These are phyloP conservation scores for Backusella macrospora DNA, from an alignment of 192 early-diverging fungal species.

Conservation along the genomic window DNA sequence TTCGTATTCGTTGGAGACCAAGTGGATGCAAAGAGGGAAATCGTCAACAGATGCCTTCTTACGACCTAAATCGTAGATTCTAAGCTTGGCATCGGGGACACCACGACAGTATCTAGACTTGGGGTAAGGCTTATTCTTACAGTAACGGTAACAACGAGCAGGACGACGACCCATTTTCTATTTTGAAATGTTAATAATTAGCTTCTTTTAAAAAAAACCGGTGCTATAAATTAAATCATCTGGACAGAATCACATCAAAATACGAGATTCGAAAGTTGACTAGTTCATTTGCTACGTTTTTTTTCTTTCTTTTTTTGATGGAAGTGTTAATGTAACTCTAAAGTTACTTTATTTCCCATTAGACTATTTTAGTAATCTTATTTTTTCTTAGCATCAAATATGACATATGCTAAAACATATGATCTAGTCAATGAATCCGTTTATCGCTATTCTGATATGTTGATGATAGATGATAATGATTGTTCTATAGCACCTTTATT, in stretches of 20 bases:
- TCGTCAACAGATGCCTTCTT: conserved; percentile 98
- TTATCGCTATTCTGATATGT: not conserved
- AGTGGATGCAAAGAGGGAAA: conserved; percentile 94
- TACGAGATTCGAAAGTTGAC: not conserved
- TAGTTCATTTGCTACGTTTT: not conserved
- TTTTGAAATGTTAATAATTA: not conserved
- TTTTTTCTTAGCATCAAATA: not conserved
- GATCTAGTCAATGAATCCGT: not conserved
- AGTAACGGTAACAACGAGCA: conserved; percentile 98
- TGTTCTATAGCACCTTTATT: not conserved
- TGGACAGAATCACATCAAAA: not conserved
- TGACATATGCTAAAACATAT: not conserved
- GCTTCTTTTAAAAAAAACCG: not conserved
- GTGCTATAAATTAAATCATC: not conserved
- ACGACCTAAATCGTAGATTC: conserved; percentile 95
- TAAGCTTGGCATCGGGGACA: conserved; percentile 99
- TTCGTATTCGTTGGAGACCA: conserved; percentile 97
- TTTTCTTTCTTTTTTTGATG: too few species aligned
- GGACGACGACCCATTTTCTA: conserved; percentile 95
- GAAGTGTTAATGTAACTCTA: too few species aligned
- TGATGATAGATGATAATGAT: not conserved
- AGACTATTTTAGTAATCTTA: conserved; percentile 13
- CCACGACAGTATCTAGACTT: conserved; percentile 98
- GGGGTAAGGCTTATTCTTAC: conserved; percentile 99
- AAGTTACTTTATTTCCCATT: not conserved